Evolutionary conservation across 345 rosid species (phyloP).

Genomic region (Salix koriyanagi): DNA sequence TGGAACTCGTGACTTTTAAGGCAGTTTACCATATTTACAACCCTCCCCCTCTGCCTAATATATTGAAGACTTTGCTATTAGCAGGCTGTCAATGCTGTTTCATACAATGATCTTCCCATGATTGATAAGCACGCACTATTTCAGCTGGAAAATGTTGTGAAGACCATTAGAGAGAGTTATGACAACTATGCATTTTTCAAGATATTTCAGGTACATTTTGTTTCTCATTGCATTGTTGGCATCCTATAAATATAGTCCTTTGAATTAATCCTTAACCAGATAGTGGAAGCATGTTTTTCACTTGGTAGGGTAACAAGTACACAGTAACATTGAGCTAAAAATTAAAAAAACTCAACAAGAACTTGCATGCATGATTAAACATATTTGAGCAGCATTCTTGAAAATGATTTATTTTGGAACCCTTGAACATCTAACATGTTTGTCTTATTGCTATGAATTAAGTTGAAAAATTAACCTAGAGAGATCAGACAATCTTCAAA

Average conservation of each 20-base stretch:
- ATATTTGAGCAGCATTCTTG: neutral
- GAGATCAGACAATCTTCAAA: too few relatives aligned
- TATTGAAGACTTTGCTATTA: constrained; percentile 21
- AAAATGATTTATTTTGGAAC: neutral
- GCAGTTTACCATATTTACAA: neutral
- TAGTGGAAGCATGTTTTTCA: neutral
- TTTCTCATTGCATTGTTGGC: neutral
- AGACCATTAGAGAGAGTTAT: constrained; percentile 63
- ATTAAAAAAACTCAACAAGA: too few relatives aligned
- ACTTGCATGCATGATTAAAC: neutral
- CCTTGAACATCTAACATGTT: neutral
- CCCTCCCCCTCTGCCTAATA: neutral
- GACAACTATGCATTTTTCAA: constrained; percentile 84
- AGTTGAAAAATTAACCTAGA: neutral
- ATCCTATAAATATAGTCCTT: neutral
- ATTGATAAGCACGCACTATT: constrained; percentile 82
- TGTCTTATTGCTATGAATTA: neutral
- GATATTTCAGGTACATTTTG: constrained; percentile 69
- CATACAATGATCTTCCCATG: constrained; percentile 74
- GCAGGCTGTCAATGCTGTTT: constrained; percentile 69
- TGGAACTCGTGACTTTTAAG: neutral
- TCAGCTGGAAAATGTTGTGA: constrained; percentile 83
- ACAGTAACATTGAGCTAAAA: neutral
- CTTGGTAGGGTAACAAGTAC: neutral
- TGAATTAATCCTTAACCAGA: neutral